Evolutionary conservation across 176 grass and related monocot genomes (phyloP).

Genomic region (Aegilops bicornis): DNA sequence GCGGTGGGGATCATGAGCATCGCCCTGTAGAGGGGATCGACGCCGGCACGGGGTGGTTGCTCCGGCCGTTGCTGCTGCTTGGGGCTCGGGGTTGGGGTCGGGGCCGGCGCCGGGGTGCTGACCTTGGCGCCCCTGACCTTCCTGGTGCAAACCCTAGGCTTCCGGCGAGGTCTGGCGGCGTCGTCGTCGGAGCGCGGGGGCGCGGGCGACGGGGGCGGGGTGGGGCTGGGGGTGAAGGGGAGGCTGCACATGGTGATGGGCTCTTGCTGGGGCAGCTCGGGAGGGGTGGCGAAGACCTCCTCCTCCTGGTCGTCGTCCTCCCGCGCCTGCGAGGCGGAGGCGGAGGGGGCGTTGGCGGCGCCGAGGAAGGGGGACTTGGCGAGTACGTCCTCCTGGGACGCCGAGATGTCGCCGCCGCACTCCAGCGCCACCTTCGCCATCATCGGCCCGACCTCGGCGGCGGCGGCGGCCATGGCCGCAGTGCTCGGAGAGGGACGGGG

Average conservation of each 20-base stretch:
- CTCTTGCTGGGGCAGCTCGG: neutral
- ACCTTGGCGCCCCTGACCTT: constrained; percentile 32
- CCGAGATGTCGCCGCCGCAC: constrained; percentile 26
- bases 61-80: neutral
- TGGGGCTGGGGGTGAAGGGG: constrained; percentile 3
- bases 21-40: constrained; percentile 26
- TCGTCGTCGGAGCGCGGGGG: neutral
- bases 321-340: neutral
- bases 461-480: neutral
- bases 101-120: neutral
- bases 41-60: neutral
- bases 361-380: constrained; percentile 8
- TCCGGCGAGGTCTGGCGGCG: neutral
- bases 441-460: neutral
- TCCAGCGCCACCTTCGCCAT: neutral
- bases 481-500: neutral
- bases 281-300: constrained; percentile 29
- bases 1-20: constrained; percentile 30
- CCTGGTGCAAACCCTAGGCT: constrained; percentile 26
- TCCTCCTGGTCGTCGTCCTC: neutral
- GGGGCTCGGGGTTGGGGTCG: constrained; percentile 15
- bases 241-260: constrained; percentile 29
- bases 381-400: constrained; percentile 33
- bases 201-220: neutral
- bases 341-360: neutral